A percentile compares a stretch with the other conserved stretches of the same genome.
phyloP scores from a whole-genome alignment of 768 basidiomycete genomes.

The Austroboletus festivus region DNA sequence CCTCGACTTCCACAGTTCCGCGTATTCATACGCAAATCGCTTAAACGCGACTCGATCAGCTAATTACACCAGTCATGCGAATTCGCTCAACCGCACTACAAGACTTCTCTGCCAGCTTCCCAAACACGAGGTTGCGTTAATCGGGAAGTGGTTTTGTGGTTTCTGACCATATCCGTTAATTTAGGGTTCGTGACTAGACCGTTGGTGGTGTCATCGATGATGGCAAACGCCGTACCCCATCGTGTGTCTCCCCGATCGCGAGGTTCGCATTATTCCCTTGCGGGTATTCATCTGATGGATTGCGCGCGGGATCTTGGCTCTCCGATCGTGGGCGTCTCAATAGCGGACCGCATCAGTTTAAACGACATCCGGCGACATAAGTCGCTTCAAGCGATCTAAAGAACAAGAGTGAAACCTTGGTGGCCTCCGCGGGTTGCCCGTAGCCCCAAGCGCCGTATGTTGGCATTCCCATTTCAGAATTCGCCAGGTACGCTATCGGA shows the following conservation, averaged over 20 bases:
- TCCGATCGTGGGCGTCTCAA: conserved; percentile 8
- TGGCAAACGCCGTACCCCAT: conserved; percentile 23
- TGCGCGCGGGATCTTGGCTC: conserved; percentile 18
- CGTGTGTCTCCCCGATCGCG: conserved; percentile 8
- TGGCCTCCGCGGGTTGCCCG: conserved; percentile 26
- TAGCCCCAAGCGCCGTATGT: conserved; percentile 16
- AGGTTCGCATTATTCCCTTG: conserved; percentile 14
- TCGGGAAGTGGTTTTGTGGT: conserved; percentile 23
- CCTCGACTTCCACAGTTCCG: conserved; percentile 1
- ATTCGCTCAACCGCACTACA: background rate
- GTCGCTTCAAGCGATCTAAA: conserved; percentile 8
- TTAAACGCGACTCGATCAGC: conserved; percentile 13
- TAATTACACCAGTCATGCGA: conserved; percentile 14
- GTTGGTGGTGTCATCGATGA: conserved; percentile 13
- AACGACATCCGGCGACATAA: background rate
- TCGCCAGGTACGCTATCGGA: conserved; percentile 3
- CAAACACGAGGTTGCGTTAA: conserved; percentile 21
- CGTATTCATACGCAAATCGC: conserved; percentile 17
- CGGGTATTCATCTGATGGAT: conserved; percentile 17
- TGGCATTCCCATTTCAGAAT: conserved; percentile 16
- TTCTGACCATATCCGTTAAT: conserved; percentile 29
- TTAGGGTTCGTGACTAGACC: conserved; percentile 27
- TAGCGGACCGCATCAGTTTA: background rate
- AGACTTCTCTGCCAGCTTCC: conserved; percentile 25
- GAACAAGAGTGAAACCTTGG: conserved; percentile 4